A percentile compares a stretch with the other conserved stretches of the same genome.
phyloP scores from a whole-genome alignment of 768 basidiomycete genomes.

The Amanita exitialis region DNA sequence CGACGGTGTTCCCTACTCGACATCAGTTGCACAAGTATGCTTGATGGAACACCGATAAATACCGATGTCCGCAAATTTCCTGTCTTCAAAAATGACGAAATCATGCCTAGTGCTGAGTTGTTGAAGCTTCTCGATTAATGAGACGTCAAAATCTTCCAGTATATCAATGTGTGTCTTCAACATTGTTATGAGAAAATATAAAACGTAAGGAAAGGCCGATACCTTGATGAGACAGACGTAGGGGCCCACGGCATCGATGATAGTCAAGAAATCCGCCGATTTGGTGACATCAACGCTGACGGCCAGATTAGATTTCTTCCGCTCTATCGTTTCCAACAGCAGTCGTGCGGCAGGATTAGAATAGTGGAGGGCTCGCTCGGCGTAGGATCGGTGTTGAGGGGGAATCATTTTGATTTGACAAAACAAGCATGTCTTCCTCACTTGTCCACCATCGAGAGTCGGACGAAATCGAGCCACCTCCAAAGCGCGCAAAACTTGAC shows the following conservation, averaged over 20 bases:
- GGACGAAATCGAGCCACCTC: constrained; percentile 33
- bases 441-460: constrained; percentile 42
- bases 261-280: constrained; percentile 65
- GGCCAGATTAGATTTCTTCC: constrained; percentile 86
- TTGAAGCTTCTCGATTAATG: constrained; percentile 59
- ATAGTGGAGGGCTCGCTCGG: constrained; percentile 44
- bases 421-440: constrained; percentile 21
- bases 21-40: not conserved
- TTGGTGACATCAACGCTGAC: constrained; percentile 93
- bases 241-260: constrained; percentile 84
- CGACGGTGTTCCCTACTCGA: constrained; percentile 83
- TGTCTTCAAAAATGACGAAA: constrained; percentile 95
- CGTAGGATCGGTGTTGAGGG: constrained; percentile 44
- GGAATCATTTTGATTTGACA: constrained; percentile 13
- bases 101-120: constrained; percentile 72
- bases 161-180: constrained; percentile 93
- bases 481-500: constrained; percentile 34
- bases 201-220: constrained; percentile 17
- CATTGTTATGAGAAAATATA: constrained; percentile 15
- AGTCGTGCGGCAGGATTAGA: constrained; percentile 69
- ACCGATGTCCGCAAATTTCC: constrained; percentile 99
- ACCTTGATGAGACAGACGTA: constrained; percentile 93
- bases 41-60: constrained; percentile 11
- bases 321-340: constrained; percentile 73
- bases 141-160: constrained; percentile 79